Conservation (phyloP, 371 early-diverging fungal genomes). For the Lichtheimia hyalospora region DNA sequence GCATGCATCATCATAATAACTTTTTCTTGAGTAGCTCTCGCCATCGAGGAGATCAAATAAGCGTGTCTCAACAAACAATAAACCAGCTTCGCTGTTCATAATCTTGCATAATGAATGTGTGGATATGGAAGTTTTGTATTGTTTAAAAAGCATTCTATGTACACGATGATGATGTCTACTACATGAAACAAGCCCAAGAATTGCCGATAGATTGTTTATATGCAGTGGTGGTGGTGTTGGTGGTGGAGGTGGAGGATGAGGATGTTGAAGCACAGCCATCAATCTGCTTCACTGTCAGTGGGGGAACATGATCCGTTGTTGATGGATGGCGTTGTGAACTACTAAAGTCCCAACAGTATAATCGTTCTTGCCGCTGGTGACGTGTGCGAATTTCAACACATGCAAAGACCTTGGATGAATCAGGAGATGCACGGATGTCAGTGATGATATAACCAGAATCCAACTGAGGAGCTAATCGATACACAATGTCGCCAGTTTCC, state of each 20-base stretch:
- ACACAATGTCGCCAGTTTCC: slow-evolving; percentile 47
- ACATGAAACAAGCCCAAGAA: slow-evolving; percentile 42
- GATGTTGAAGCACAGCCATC: slow-evolving; percentile 1
- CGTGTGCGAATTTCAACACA: slow-evolving; percentile 31
- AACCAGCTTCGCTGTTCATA: not conserved
- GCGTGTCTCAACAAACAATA: not conserved
- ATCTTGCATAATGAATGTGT: not conserved
- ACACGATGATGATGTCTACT: slow-evolving; percentile 4
- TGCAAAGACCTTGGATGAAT: slow-evolving; percentile 22
- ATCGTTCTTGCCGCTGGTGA: slow-evolving; percentile 20
- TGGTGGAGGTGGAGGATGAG: not conserved
- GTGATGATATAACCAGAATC: slow-evolving; percentile 30
- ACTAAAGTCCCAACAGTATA: slow-evolving; percentile 44
- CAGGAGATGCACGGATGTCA: slow-evolving; percentile 29
- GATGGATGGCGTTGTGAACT: not conserved
- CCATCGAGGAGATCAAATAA: slow-evolving; percentile 42
- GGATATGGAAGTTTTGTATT: not conserved
- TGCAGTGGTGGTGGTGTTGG: not conserved
- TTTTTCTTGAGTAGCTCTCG: slow-evolving; percentile 25
- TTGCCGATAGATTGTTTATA: slow-evolving; percentile 22
- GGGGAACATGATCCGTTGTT: slow-evolving; percentile 6
- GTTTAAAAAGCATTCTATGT: not conserved
- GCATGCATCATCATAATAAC: not conserved
- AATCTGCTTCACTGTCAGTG: slow-evolving; percentile 20
- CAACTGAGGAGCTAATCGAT: slow-evolving; percentile 32